Evolutionary conservation across 805 yeast genomes (phyloP).

Genomic region (Diddensiella santjacobensis): DNA sequence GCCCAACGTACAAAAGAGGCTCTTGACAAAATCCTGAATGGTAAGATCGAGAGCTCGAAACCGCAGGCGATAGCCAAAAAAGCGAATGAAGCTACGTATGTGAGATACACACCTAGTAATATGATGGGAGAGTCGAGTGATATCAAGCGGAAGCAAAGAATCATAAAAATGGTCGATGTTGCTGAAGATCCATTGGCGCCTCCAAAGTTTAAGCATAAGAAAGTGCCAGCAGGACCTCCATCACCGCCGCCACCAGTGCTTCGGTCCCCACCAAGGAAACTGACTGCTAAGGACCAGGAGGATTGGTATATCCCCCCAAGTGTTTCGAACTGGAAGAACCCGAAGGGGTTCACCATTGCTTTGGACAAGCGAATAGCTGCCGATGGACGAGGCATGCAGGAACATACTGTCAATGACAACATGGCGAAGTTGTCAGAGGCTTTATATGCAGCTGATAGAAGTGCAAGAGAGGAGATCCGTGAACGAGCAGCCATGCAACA

Average conservation of each 20-base stretch:
- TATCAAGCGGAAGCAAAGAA: slow-evolving; percentile 37
- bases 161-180: slow-evolving; percentile 62
- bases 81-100: slow-evolving; percentile 40
- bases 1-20: slow-evolving; percentile 55
- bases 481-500: slow-evolving; percentile 48
- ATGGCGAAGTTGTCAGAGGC: slow-evolving; percentile 67
- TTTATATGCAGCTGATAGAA: slow-evolving; percentile 60
- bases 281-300: slow-evolving; percentile 68
- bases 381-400: slow-evolving; percentile 38
- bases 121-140: slow-evolving; percentile 31
- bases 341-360: slow-evolving; percentile 80
- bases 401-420: slow-evolving; percentile 48
- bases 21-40: slow-evolving; percentile 48
- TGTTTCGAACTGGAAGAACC: slow-evolving; percentile 93
- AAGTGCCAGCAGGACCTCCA: slow-evolving; percentile 65
- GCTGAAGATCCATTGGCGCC: slow-evolving; percentile 86
- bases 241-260: slow-evolving; percentile 69
- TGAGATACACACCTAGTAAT: slow-evolving; percentile 42
- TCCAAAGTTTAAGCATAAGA: slow-evolving; percentile 65
- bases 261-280: slow-evolving; percentile 45
- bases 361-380: slow-evolving; percentile 72
- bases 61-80: slow-evolving; percentile 26
- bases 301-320: slow-evolving; percentile 89
- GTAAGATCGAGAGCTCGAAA: slow-evolving; percentile 38
- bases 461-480: slow-evolving; percentile 54